Base-by-base conservation (phyloP, 202 grass and related monocot genomes). In the Alloteropsis angusta region DNA sequence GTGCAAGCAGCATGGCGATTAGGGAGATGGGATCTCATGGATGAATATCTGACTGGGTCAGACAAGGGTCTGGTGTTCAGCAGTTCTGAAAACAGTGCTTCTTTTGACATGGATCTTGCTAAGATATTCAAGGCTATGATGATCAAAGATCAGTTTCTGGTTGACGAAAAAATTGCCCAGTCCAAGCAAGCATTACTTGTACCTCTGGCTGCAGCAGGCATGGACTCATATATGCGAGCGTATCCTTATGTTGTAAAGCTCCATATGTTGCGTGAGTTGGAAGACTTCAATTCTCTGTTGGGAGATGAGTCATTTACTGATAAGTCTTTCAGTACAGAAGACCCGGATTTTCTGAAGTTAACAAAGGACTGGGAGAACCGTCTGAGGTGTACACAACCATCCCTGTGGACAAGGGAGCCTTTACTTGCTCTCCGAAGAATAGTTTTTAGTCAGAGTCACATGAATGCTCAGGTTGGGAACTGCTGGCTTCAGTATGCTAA, bases 101-200 rank as follows among this genome's bases (percentile, higher is more conserved):
- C 91, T 77, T 98, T 98, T 82, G 95, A 98, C 75, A 90, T 98
- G 92, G 89, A 82, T 72, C 87, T 98, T 85, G 91, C 95, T 41
- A 98, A 92, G 71, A 94, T 98, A 88, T 94, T 98, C 80, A 91
- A 98, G 72, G 95, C 95, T 25, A 94, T 98, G 95, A 94, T 87
- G 79, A 90, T 87, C 56, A 98, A 90, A 90, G 89, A 94, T 77
- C 83, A 94, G 49, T 92, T 90, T 72, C 75, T 84, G 85, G 85
- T 94, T 82, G 89, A 74, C 46, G 85, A 98, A 78, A 90, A 79
- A 83, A 98, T 98, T 81, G 71, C 78, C 46, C 87, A 92, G 71
- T 98, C 87, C 72, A 98, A 98, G 73, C 92, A 94, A 85, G 71
- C 92, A 43, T 78, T 98, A 71, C 85, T 98, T 81, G 89, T 90